These are phyloP conservation scores for Fusarium hainanense DNA, from an alignment of 2,329 filamentous ascomycete species.

Conservation along the genomic window DNA sequence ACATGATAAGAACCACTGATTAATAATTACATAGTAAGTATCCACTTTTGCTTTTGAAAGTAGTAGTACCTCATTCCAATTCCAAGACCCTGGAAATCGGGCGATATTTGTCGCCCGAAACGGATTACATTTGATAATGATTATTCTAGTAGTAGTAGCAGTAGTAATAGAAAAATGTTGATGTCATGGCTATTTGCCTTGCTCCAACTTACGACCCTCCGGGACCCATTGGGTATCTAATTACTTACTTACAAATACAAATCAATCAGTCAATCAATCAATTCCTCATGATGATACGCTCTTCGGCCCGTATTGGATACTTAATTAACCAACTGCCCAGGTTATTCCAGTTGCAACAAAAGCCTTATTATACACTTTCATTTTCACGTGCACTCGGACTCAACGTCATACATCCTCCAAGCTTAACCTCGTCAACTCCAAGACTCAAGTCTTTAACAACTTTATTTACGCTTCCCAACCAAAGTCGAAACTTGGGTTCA, in stretches of 20 bases:
- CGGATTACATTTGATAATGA: background rate
- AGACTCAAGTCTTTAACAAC: background rate
- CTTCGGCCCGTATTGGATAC: constrained; percentile 3
- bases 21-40: background rate
- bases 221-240: background rate
- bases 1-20: background rate
- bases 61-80: background rate
- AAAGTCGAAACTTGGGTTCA: constrained; percentile 19
- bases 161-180: constrained; percentile 22
- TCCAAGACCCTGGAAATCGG: constrained; percentile 5
- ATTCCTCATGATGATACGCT: constrained; percentile 18
- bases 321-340: constrained; percentile 14
- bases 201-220: constrained; percentile 2
- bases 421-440: constrained; percentile 18
- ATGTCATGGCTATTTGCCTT: constrained; percentile 38
- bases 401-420: constrained; percentile 2
- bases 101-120: constrained; percentile 11
- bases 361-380: constrained; percentile 2
- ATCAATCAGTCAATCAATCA: background rate
- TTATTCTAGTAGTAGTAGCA: background rate
- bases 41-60: constrained; percentile 8
- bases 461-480: background rate
- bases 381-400: constrained; percentile 16
- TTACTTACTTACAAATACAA: background rate
- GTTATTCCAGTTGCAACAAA: background rate